A percentile compares a stretch with the other conserved stretches of the same genome.
Evolutionary conservation across 2,329 filamentous ascomycete species (phyloP).

Genomic region (Nothopassalora personata): DNA sequence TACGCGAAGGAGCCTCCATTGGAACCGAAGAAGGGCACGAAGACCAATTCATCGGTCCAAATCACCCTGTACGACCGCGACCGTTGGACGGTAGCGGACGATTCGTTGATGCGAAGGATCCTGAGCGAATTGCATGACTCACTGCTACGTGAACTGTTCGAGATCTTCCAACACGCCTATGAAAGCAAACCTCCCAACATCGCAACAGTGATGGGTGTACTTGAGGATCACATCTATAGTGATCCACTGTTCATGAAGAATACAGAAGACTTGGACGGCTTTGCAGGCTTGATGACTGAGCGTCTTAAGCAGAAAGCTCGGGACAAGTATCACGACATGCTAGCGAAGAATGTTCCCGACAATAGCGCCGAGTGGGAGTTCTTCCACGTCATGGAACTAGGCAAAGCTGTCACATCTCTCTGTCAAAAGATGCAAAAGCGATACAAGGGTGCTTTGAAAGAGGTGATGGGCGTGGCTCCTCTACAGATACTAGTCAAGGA

Average conservation of each 20-base stretch:
- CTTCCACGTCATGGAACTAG: conserved; percentile 81
- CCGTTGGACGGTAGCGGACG: conserved; percentile 48
- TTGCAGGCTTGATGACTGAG: conserved; percentile 64
- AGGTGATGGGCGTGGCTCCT: conserved; percentile 72
- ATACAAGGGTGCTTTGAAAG: conserved; percentile 69
- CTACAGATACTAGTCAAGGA: conserved; percentile 71
- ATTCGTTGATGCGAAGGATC: conserved; percentile 63
- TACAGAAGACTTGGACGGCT: conserved; percentile 65
- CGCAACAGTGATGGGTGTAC: conserved; percentile 70
- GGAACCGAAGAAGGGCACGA: conserved; percentile 44
- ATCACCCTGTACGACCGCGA: conserved; percentile 50
- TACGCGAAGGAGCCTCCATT: conserved; percentile 66
- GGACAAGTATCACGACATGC: conserved; percentile 71
- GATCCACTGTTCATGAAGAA: conserved; percentile 71
- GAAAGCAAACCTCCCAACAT: conserved; percentile 80
- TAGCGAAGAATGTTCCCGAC: conserved; percentile 74
- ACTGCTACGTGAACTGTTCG: conserved; percentile 79
- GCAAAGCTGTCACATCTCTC: conserved; percentile 77
- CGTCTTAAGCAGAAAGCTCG: conserved; percentile 69
- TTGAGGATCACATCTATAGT: conserved; percentile 74
- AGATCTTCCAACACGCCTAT: conserved; percentile 81
- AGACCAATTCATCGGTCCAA: conserved; percentile 23
- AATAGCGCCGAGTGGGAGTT: conserved; percentile 84
- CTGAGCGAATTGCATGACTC: conserved; percentile 72
- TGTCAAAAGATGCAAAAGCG: conserved; percentile 87